Percentiles rank a stretch among this genome's conserved stretches.
These are phyloP conservation scores for Trichoderma sp. DNA, from an alignment of 2,329 filamentous ascomycete species.

Conservation along the genomic window DNA sequence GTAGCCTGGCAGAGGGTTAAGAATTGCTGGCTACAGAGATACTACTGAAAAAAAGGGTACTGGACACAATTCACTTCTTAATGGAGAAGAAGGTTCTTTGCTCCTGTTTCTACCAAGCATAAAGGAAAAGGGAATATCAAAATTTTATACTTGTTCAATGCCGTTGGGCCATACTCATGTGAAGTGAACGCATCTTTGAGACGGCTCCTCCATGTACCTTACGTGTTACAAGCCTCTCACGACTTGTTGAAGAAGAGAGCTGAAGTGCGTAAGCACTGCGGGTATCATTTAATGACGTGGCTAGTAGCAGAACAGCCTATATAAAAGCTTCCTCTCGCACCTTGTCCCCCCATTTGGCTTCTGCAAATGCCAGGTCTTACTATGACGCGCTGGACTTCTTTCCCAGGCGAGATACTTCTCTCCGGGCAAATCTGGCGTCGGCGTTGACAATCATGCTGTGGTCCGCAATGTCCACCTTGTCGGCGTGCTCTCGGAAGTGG, in stretches of 20 bases:
- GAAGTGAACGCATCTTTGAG: neutral
- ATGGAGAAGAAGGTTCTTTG: conserved; percentile 26
- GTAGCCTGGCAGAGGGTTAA: conserved; percentile 19
- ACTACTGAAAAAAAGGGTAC: conserved; percentile 24
- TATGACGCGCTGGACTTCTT: conserved; percentile 34
- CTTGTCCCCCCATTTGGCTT: neutral
- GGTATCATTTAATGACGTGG: neutral
- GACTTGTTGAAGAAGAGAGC: neutral
- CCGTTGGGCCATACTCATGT: neutral
- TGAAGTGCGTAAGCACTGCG: neutral
- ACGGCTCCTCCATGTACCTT: too few species aligned
- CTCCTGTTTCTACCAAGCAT: conserved; percentile 23
- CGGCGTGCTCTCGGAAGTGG: conserved; percentile 39
- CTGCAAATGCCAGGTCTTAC: neutral
- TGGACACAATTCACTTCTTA: conserved; percentile 27
- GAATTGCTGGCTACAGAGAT: conserved; percentile 22
- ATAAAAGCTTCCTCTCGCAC: neutral
- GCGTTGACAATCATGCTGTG: conserved; percentile 67
- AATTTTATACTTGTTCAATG: conserved; percentile 23
- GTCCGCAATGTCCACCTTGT: conserved; percentile 58
- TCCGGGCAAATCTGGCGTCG: conserved; percentile 55
- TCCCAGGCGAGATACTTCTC: conserved; percentile 54
- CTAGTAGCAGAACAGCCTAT: neutral
- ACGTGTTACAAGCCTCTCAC: too few species aligned
- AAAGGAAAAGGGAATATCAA: conserved; percentile 22